phyloP scores from a whole-genome alignment of 805 yeast species.

The Gaillardinia entomophila region DNA sequence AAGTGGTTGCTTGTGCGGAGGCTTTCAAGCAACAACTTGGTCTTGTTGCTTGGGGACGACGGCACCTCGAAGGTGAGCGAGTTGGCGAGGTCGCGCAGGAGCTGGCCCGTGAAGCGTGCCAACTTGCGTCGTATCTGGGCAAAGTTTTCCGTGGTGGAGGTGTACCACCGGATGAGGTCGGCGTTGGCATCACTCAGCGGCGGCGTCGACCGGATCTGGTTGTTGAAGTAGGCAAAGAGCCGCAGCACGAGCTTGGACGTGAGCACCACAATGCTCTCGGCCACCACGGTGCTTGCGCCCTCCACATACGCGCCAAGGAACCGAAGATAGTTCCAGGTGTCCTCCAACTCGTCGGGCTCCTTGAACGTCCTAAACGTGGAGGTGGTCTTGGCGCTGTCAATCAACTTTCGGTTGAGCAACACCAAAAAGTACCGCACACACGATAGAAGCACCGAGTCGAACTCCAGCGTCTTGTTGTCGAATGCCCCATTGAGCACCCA shows the following conservation, averaged over 20 bases:
- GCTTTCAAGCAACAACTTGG: conserved; percentile 48
- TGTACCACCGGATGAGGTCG: conserved; percentile 56
- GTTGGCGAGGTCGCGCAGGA: conserved; percentile 69
- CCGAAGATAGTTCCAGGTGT: conserved; percentile 72
- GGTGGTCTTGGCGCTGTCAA: conserved; percentile 64
- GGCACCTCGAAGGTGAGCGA: conserved; percentile 56
- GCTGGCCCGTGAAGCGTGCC: conserved; percentile 64
- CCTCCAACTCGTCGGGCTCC: conserved; percentile 85
- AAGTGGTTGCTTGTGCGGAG: conserved; percentile 67
- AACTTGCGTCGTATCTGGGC: conserved; percentile 78
- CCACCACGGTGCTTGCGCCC: conserved; percentile 75
- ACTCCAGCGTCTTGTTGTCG: conserved; percentile 45
- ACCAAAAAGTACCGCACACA: conserved; percentile 70
- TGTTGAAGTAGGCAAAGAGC: conserved; percentile 61
- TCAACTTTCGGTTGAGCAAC: conserved; percentile 66
- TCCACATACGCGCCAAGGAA: conserved; percentile 74
- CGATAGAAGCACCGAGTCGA: conserved; percentile 63
- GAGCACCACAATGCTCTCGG: conserved; percentile 65
- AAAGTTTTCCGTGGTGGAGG: conserved; percentile 61
- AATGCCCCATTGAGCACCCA: conserved; percentile 69
- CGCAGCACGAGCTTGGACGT: conserved; percentile 65
- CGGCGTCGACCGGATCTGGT: conserved; percentile 57
- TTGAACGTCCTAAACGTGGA: conserved; percentile 74
- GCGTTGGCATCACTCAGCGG: conserved; percentile 24
- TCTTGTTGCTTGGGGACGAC: conserved; percentile 33